Conservation (phyloP, 2,329 filamentous ascomycete species). For the Phialophora macrospora region DNA sequence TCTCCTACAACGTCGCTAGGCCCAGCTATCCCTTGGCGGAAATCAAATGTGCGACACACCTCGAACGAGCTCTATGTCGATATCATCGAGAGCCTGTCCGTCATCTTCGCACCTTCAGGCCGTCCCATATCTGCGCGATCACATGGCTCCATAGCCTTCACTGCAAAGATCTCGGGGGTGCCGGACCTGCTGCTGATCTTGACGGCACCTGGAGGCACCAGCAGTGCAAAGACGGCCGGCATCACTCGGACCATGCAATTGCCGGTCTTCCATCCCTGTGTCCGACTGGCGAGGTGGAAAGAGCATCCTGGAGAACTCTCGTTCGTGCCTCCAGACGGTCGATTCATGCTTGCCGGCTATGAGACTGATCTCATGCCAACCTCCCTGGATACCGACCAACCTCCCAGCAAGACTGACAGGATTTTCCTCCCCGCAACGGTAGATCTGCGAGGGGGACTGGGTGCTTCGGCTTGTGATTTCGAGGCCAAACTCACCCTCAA, state of each 20-base stretch:
- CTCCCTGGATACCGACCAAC: conserved; percentile 62
- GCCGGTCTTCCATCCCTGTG: conserved; percentile 95
- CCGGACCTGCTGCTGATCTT: conserved; percentile 86
- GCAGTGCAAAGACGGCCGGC: conserved; percentile 53
- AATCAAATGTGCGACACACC: conserved; percentile 90
- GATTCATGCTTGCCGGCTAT: conserved; percentile 91
- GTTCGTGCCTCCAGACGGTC: conserved; percentile 92
- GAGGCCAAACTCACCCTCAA: conserved; percentile 79
- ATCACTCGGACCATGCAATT: conserved; percentile 77
- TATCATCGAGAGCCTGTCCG: conserved; percentile 84
- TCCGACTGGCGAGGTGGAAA: conserved; percentile 86
- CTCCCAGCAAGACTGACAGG: conserved; percentile 60
- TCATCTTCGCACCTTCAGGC: conserved; percentile 89
- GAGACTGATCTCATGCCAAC: conserved; percentile 87
- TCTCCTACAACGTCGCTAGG: conserved; percentile 44
- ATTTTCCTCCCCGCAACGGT: conserved; percentile 81
- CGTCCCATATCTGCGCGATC: conserved; percentile 83
- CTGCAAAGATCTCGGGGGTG: conserved; percentile 89
- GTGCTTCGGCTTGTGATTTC: conserved; percentile 77
- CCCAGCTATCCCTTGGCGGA: conserved; percentile 79
- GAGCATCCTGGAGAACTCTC: conserved; percentile 89
- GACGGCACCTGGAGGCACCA: conserved; percentile 78
- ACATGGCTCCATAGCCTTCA: conserved; percentile 92
- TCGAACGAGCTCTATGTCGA: conserved; percentile 98
- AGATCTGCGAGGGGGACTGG: conserved; percentile 80